Percentiles rank a stretch among this genome's conserved stretches.
These are phyloP conservation scores for Candida maltosa DNA, from an alignment of 805 yeast genomes.

Conservation along the genomic window DNA sequence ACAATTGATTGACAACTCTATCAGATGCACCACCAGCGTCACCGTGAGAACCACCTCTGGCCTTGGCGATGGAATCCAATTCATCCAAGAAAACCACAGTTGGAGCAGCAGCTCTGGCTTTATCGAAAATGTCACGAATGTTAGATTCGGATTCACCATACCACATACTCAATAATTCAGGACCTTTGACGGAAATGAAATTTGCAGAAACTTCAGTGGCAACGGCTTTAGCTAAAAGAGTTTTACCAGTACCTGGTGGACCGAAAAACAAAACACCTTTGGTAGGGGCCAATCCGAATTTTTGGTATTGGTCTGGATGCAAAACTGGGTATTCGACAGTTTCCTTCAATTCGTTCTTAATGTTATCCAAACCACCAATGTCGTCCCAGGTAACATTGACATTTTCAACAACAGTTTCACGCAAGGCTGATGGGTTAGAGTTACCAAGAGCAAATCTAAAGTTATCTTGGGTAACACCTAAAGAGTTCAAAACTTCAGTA, in stretches of 20 bases:
- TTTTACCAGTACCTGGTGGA: conserved; percentile 99
- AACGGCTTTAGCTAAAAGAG: conserved; percentile 95
- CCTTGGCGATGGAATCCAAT: conserved; percentile 95
- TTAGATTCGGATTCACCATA: conserved; percentile 98
- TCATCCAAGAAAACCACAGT: conserved; percentile 98
- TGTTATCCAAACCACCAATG: conserved; percentile 96
- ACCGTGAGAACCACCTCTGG: conserved; percentile 87
- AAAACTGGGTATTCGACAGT: conserved; percentile 98
- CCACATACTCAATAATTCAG: conserved; percentile 97
- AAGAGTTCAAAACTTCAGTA: conserved; percentile 92
- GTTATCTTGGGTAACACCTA: conserved; percentile 99
- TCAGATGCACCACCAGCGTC: conserved; percentile 98
- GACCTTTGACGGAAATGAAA: conserved; percentile 95
- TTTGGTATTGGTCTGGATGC: conserved; percentile 98
- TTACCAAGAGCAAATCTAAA: conserved; percentile 96
- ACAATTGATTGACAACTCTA: conserved; percentile 91
- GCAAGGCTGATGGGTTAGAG: conserved; percentile 97
- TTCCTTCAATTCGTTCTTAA: conserved; percentile 95
- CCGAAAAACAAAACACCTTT: conserved; percentile 98
- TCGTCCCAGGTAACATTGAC: conserved; percentile 99
- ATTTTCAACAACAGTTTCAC: conserved; percentile 98
- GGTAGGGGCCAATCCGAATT: conserved; percentile 96
- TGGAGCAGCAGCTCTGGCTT: conserved; percentile 99
- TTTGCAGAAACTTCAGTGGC: conserved; percentile 99
- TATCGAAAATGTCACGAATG: conserved; percentile 95